Conservation (phyloP, 306 rosid genomes). For the Vigna radiata region DNA sequence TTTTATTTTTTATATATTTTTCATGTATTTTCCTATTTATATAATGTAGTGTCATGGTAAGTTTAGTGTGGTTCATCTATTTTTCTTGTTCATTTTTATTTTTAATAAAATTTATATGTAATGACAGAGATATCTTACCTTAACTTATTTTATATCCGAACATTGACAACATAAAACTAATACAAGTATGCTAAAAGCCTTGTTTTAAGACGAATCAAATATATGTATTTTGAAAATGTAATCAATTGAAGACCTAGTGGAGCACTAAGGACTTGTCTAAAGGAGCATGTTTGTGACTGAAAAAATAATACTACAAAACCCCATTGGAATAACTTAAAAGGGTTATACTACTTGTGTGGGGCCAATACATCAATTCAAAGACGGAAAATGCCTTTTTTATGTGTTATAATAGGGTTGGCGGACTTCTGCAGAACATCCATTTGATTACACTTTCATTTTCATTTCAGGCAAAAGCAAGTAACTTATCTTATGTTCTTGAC, state of each 20-base stretch:
- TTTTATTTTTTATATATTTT: no score
- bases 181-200: neutral
- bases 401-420: slow-evolving; percentile 35
- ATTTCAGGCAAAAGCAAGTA: slow-evolving; percentile 10
- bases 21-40: no score
- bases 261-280: slow-evolving; percentile 40
- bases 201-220: slow-evolving; percentile 9
- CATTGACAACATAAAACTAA: neutral
- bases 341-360: slow-evolving; percentile 40
- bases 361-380: slow-evolving; percentile 43
- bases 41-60: no score
- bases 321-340: slow-evolving; percentile 42
- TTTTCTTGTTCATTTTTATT: no score
- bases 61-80: no score
- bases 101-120: no score
- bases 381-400: slow-evolving; percentile 52
- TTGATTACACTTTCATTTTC: slow-evolving; percentile 36
- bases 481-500: neutral
- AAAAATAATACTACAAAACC: slow-evolving; percentile 22
- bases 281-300: slow-evolving; percentile 39
- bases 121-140: no score
- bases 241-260: slow-evolving; percentile 51
- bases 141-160: no score
- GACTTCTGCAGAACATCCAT: neutral
- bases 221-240: slow-evolving; percentile 42